Conservation (phyloP, 805 yeast genomes). For the Saccharomyces kudriavzevii region DNA sequence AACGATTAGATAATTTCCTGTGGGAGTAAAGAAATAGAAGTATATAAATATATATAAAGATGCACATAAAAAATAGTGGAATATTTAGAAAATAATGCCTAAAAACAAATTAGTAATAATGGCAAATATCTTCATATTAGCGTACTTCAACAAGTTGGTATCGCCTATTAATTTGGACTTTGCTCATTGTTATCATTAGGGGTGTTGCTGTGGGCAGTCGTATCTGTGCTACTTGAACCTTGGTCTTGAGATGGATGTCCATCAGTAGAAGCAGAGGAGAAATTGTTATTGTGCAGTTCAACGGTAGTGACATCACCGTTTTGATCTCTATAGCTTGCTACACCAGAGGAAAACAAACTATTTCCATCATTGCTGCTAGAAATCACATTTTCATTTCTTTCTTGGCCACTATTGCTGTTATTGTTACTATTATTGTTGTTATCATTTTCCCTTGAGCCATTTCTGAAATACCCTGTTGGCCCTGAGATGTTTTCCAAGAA, state of each 20-base stretch:
- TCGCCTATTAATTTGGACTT: neutral
- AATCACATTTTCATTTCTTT: neutral
- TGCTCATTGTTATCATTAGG: neutral
- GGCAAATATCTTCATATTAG: neutral
- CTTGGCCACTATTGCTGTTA: neutral
- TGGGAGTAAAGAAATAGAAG: neutral
- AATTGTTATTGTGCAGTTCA: neutral
- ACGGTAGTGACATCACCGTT: constrained; percentile 24
- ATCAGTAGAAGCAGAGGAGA: neutral
- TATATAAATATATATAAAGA: neutral
- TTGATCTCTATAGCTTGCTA: constrained; percentile 27
- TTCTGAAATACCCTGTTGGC: constrained; percentile 9
- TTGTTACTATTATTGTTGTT: neutral
- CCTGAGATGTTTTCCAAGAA: constrained; percentile 12
- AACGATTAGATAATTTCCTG: neutral
- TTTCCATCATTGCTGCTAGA: constrained; percentile 1
- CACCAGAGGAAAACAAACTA: constrained; percentile 25
- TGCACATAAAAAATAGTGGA: neutral
- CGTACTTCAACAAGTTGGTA: neutral
- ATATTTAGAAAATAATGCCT: neutral
- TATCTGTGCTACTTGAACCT: neutral
- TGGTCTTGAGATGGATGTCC: neutral
- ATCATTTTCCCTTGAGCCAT: neutral
- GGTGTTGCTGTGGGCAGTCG: neutral
- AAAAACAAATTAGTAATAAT: neutral